Evolutionary conservation across 805 yeast species (phyloP), one percentile per base, ranked within the genome.

Genomic region (Cyberlindnera mrakii): DNA sequence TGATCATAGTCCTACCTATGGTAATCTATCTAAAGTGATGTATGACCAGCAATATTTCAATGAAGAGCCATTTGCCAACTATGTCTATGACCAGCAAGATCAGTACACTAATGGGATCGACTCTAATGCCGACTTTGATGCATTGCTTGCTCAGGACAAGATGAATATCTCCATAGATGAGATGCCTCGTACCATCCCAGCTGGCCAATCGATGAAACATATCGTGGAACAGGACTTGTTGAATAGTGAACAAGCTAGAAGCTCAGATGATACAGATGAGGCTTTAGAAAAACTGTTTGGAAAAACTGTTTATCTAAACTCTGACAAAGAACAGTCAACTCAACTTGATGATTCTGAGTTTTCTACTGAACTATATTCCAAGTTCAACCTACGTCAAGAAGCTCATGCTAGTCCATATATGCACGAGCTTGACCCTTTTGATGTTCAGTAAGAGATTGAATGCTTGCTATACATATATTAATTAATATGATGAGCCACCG

Each of bases 351-450:
- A 36, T 23, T 35, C 45, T 16, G 39, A 40, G 6, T 42, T 49
- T 30, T 37, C 48, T 10, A 33, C 27, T 3, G 44, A 38, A 8
- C 33, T 49, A 10, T 49, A 47, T 16, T 49, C 52, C 30, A 49
- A 45, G 17, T 49, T 31, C 36, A 49, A 47, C 35, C 30, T 49
- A 19, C 44, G 46, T 10, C 42, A 30, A 5, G 33, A 18, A 15
- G 32, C 9, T 7, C 23, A 36, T 27, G 33, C 32, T 17, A 36
- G 18, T 14, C 31, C 34, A 37, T 30, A 37, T 30, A 30, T 30
- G 16, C 40, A 33, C 5, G 40, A 37, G 29, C 32, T 19, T 5
- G 40, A 37, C 14, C 29, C 39, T 29, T 36, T 36, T 18, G 39
- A 27, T 14, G n/a, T 36, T 11, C 33, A 15, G 6, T 36, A 32